Percentiles rank a stretch among this genome's conserved stretches.
phyloP scores from a whole-genome alignment of 2,329 filamentous ascomycete genomes.

The Lizonia empirigonia region DNA sequence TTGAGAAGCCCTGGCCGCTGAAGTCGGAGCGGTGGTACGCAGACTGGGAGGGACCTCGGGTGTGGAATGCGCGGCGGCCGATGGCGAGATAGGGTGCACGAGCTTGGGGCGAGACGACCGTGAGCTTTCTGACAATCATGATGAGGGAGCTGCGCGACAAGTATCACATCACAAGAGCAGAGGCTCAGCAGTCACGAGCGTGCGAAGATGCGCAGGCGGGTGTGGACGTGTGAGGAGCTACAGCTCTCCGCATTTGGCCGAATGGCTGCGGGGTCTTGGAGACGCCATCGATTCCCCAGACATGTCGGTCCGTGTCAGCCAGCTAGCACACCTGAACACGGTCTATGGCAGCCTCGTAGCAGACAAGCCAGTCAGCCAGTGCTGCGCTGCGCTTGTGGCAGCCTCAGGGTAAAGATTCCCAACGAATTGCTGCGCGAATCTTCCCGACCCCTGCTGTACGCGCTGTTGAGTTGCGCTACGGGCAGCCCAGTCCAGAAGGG shows the following conservation, averaged over 20 bases:
- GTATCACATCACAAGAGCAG: slow-evolving; percentile 25
- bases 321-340: slow-evolving; percentile 4
- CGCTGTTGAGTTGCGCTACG: slow-evolving; percentile 29
- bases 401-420: slow-evolving; percentile 4
- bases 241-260: slow-evolving; percentile 34
- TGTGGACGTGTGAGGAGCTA: slow-evolving; percentile 22
- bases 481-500: slow-evolving; percentile 16
- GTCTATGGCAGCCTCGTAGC: slow-evolving; percentile 8
- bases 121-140: slow-evolving; percentile 34
- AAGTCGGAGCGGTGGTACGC: slow-evolving; percentile 68
- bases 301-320: slow-evolving; percentile 8
- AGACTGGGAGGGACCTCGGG: slow-evolving; percentile 45
- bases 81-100: slow-evolving; percentile 49
- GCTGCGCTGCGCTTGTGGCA: slow-evolving; percentile 1
- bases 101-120: slow-evolving; percentile 48
- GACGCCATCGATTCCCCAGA: slow-evolving; percentile 10
- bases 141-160: slow-evolving; percentile 13
- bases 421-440: slow-evolving; percentile 29
- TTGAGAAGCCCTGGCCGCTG: slow-evolving; percentile 65
- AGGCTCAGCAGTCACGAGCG: slow-evolving; percentile 19
- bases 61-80: slow-evolving; percentile 42
- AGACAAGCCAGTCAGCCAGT: slow-evolving; percentile 1
- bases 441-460: slow-evolving; percentile 18
- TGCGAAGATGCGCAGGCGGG: slow-evolving; percentile 10
- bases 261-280: slow-evolving; percentile 12